A percentile compares a stretch with the other conserved stretches of the same genome.
Evolutionary conservation across 805 yeast genomes (phyloP).

Genomic region (Candida rishiriensis): DNA sequence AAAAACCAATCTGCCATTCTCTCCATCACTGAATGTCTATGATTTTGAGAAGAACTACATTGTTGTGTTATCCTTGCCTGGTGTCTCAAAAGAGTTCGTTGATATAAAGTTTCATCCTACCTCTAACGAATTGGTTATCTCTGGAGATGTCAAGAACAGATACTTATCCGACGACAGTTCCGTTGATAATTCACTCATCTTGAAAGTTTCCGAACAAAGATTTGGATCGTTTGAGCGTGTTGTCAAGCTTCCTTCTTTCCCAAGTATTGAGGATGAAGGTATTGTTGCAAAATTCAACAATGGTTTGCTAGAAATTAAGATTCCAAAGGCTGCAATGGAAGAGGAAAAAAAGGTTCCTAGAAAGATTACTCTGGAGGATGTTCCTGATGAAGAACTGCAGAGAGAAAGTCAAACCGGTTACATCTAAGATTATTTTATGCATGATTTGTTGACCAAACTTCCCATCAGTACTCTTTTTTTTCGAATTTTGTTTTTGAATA

Average conservation of each 20-base stretch:
- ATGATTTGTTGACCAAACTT: too few species aligned
- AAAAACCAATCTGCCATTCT: slow-evolving; percentile 41
- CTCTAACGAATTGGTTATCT: slow-evolving; percentile 46
- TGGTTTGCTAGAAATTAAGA: slow-evolving; percentile 48
- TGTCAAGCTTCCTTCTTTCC: slow-evolving; percentile 49
- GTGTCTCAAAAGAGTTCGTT: slow-evolving; percentile 48
- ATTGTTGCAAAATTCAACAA: slow-evolving; percentile 50
- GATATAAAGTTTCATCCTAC: slow-evolving; percentile 58
- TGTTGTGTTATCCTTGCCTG: slow-evolving; percentile 53
- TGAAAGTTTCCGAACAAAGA: slow-evolving; percentile 50
- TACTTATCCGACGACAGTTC: slow-evolving; percentile 29
- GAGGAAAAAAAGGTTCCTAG: slow-evolving; percentile 16
- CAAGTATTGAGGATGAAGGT: slow-evolving; percentile 47
- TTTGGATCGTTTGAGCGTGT: slow-evolving; percentile 56
- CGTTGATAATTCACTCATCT: slow-evolving; percentile 29
- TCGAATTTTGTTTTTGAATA: too few species aligned
- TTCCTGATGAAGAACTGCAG: slow-evolving; percentile 29
- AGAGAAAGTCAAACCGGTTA: slow-evolving; percentile 17
- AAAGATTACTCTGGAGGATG: slow-evolving; percentile 24
- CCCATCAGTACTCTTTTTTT: too few species aligned
- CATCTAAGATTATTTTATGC: slow-evolving; percentile 1
- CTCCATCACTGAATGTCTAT: slow-evolving; percentile 58
- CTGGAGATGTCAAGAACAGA: slow-evolving; percentile 42
- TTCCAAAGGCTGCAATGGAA: slow-evolving; percentile 39
- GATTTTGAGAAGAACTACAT: slow-evolving; percentile 42